Evolutionary conservation across 2,329 filamentous ascomycete species (phyloP).

Genomic region (Penicillium griseofulvum): DNA sequence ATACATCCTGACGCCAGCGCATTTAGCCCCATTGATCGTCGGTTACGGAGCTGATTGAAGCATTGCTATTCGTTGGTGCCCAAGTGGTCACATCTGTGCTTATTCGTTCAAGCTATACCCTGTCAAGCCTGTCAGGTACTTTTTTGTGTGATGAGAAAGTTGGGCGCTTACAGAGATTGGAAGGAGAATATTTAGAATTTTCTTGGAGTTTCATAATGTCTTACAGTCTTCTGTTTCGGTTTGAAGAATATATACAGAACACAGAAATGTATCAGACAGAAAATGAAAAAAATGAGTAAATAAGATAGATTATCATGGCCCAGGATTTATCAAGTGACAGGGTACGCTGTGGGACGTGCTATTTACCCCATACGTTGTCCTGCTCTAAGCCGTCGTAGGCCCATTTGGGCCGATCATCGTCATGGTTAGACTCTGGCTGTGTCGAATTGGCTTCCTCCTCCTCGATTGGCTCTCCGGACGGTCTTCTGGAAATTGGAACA

Average conservation of each 20-base stretch:
- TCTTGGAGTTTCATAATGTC: neutral
- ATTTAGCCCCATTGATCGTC: slow-evolving; percentile 13
- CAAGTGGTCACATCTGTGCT: slow-evolving; percentile 26
- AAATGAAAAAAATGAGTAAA: neutral
- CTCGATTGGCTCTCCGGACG: slow-evolving; percentile 31
- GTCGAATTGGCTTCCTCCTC: slow-evolving; percentile 17
- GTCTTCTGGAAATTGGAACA: slow-evolving; percentile 26
- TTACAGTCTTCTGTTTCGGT: neutral
- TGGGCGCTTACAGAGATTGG: slow-evolving; percentile 21
- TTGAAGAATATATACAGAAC: neutral
- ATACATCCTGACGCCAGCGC: slow-evolving; percentile 13
- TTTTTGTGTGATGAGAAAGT: slow-evolving; percentile 2
- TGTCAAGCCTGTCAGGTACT: neutral
- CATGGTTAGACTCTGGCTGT: slow-evolving; percentile 11
- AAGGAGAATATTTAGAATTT: neutral
- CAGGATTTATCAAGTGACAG: neutral
- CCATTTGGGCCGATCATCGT: slow-evolving; percentile 21
- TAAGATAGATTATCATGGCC: neutral
- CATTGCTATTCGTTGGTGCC: slow-evolving; percentile 20
- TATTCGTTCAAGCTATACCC: slow-evolving; percentile 10
- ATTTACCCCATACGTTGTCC: slow-evolving; percentile 36
- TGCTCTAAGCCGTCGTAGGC: slow-evolving; percentile 36
- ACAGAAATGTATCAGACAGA: neutral
- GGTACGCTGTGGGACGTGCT: slow-evolving; percentile 6
- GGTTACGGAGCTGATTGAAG: slow-evolving; percentile 8